Conservation (phyloP, 495 filamentous ascomycete species). For the Cercophora samala region DNA sequence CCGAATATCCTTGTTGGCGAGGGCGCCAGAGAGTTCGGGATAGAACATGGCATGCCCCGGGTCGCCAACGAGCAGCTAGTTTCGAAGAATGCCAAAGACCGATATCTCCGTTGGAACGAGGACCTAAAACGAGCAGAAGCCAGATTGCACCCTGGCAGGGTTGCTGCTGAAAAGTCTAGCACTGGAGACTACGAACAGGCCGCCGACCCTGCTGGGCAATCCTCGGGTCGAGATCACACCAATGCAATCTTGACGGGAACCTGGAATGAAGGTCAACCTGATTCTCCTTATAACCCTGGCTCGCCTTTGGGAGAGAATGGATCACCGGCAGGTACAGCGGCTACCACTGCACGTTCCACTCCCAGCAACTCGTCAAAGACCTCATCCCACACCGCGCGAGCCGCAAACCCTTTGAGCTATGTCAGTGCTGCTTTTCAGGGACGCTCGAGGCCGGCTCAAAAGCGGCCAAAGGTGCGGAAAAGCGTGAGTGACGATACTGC, state of each 20-base stretch:
- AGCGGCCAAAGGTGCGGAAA: slow-evolving; percentile 19
- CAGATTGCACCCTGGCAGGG: slow-evolving; percentile 11
- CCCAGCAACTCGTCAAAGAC: slow-evolving; percentile 2
- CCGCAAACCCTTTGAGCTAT: slow-evolving; percentile 15
- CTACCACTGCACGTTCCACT: slow-evolving; percentile 15
- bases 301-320: slow-evolving; percentile 19
- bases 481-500: slow-evolving; percentile 22
- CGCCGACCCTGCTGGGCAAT: slow-evolving; percentile 10
- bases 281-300: slow-evolving; percentile 39
- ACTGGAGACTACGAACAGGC: slow-evolving; percentile 28
- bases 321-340: slow-evolving; percentile 10
- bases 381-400: slow-evolving; percentile 1
- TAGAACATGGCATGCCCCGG: slow-evolving; percentile 65
- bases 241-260: slow-evolving; percentile 52
- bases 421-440: slow-evolving; percentile 22
- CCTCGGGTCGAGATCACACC: slow-evolving; percentile 43
- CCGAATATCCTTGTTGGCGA: slow-evolving; percentile 85
- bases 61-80: slow-evolving; percentile 70
- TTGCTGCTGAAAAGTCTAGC: slow-evolving; percentile 16
- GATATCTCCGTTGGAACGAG: slow-evolving; percentile 71
- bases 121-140: slow-evolving; percentile 63
- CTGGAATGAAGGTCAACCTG: slow-evolving; percentile 60
- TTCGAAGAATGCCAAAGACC: slow-evolving; percentile 66
- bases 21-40: slow-evolving; percentile 82
- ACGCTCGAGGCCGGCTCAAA: slow-evolving; percentile 13